Percentiles rank a stretch among this genome's conserved stretches.
Evolutionary conservation across 2,329 filamentous ascomycete genomes (phyloP).

Genomic region (Sordariomycetes sp.): DNA sequence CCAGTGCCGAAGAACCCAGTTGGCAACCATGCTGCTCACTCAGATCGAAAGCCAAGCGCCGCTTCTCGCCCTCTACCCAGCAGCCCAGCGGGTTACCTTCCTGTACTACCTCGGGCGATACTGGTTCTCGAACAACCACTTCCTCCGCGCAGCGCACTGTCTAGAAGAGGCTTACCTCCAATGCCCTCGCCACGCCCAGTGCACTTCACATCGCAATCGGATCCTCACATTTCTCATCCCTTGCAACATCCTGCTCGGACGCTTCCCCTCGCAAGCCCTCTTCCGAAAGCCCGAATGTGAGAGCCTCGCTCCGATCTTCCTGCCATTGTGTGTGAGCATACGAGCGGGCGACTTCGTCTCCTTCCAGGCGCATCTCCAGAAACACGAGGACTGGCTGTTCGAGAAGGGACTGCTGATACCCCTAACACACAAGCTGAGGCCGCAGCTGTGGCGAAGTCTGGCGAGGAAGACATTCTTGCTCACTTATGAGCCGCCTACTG

Average conservation of each 20-base stretch:
- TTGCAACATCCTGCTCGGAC: constrained; percentile 73
- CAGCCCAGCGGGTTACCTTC: constrained; percentile 80
- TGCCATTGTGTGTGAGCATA: constrained; percentile 65
- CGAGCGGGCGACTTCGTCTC: constrained; percentile 62
- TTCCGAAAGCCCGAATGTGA: constrained; percentile 62
- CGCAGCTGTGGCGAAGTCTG: constrained; percentile 77
- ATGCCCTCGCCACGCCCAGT: no score
- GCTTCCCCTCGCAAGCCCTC: constrained; percentile 62
- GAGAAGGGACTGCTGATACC: constrained; percentile 67
- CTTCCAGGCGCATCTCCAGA: constrained; percentile 61
- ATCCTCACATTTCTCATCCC: constrained; percentile 81
- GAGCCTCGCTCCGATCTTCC: constrained; percentile 56
- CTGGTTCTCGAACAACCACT: constrained; percentile 78
- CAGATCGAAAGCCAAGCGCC: constrained; percentile 81
- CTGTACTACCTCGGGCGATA: constrained; percentile 92
- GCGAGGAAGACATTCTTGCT: constrained; percentile 70
- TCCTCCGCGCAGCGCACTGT: constrained; percentile 64
- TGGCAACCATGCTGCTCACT: constrained; percentile 80
- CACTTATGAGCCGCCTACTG: constrained; percentile 59
- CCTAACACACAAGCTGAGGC: constrained; percentile 67
- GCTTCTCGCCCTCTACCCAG: constrained; percentile 72
- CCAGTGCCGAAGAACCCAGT: constrained; percentile 70
- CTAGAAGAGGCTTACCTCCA: constrained; percentile 75
- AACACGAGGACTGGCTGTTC: constrained; percentile 64
- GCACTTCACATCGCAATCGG: constrained; percentile 63